phyloP scores from a whole-genome alignment of 1,284 basidiomycete genomes.

The Sporisorium exsertum region DNA sequence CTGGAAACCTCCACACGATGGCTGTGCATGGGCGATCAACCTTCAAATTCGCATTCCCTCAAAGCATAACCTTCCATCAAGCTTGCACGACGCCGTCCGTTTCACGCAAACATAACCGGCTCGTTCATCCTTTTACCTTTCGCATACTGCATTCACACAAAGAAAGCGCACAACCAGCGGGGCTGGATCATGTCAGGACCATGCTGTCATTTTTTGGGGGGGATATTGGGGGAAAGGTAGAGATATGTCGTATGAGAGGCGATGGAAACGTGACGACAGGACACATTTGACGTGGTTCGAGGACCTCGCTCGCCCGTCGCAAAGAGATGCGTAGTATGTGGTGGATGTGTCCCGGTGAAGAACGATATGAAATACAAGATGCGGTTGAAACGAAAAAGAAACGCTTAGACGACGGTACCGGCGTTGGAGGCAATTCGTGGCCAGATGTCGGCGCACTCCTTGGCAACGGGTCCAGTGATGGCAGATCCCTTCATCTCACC shows the following conservation, averaged over 20 bases:
- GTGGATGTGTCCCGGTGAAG: constrained; percentile 5
- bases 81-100: neutral
- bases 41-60: no score
- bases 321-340: constrained; percentile 25
- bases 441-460: constrained; percentile 99
- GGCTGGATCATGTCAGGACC: constrained; percentile 36
- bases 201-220: constrained; percentile 50
- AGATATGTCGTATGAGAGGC: constrained; percentile 37
- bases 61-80: no score
- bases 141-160: neutral
- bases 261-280: constrained; percentile 43
- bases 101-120: neutral
- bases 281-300: constrained; percentile 24
- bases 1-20: constrained; percentile 15
- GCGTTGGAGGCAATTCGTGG: constrained; percentile 97
- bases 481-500: constrained; percentile 98
- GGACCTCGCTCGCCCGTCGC: constrained; percentile 27
- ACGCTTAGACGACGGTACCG: constrained; percentile 87
- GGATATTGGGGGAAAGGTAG: constrained; percentile 9
- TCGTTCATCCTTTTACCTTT: neutral
- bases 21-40: neutral
- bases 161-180: neutral
- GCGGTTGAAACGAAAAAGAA: constrained; percentile 1
- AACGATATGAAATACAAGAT: constrained; percentile 48
- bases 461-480: constrained; percentile 96